Percentiles rank a stretch among this genome's conserved stretches.
Conservation (phyloP, 176 grass and related monocot species). For the Zea luxurians region DNA sequence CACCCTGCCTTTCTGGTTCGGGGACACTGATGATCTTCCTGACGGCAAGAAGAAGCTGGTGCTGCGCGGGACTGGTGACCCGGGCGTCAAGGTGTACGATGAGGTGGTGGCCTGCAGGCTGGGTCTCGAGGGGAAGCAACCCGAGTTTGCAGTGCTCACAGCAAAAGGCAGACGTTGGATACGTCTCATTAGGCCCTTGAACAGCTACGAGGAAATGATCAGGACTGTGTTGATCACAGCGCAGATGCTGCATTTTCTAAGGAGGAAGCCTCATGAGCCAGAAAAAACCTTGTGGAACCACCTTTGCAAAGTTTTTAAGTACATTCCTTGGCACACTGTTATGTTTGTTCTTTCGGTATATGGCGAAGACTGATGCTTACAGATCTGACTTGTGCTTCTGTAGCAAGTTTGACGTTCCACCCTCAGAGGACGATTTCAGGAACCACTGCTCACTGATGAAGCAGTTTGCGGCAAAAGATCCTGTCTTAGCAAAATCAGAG, state of each 20-base stretch:
- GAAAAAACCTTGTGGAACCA: constrained; percentile 71
- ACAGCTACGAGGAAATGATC: constrained; percentile 42
- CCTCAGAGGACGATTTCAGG: constrained; percentile 66
- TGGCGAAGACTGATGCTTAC: constrained; percentile 31
- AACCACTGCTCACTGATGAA: constrained; percentile 62
- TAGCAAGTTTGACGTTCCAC: constrained; percentile 73
- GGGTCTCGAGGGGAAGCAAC: constrained; percentile 42
- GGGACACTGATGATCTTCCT: background rate
- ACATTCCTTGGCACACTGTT: constrained; percentile 21
- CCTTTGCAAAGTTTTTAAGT: constrained; percentile 69
- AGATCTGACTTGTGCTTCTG: constrained; percentile 34
- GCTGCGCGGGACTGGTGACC: constrained; percentile 42
- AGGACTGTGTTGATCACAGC: constrained; percentile 56
- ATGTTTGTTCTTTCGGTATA: constrained; percentile 4
- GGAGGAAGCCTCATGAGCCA: constrained; percentile 53
- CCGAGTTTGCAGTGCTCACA: constrained; percentile 41
- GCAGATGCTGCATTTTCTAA: constrained; percentile 73
- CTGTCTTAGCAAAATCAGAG: constrained; percentile 62
- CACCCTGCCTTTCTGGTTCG: constrained; percentile 35
- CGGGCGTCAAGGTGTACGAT: constrained; percentile 41
- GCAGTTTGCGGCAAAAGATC: constrained; percentile 57
- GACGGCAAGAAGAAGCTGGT: constrained; percentile 24
- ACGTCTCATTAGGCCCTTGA: constrained; percentile 54
- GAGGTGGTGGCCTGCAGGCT: constrained; percentile 66
- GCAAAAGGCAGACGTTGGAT: constrained; percentile 54